phyloP scores from a whole-genome alignment of 1,284 basidiomycete genomes.

The Ustilago tritici region DNA sequence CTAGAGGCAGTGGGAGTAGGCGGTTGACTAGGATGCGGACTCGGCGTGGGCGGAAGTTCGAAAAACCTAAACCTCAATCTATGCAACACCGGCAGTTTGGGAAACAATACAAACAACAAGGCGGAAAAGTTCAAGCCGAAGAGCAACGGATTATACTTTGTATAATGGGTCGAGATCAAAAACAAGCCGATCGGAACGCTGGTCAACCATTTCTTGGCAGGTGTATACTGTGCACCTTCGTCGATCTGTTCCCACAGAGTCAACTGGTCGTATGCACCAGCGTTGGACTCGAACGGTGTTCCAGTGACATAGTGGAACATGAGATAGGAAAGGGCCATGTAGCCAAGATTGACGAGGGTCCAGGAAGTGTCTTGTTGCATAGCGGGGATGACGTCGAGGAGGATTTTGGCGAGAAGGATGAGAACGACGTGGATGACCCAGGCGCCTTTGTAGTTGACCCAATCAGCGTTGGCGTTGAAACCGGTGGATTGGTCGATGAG shows the following conservation, averaged over 20 bases:
- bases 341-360: conserved; percentile 92
- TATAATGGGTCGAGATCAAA: conserved; percentile 97
- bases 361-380: conserved; percentile 94
- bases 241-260: conserved; percentile 99
- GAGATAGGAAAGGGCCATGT: conserved; percentile 92
- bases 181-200: conserved; percentile 93
- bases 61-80: conserved; percentile 56
- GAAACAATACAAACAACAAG: conserved; percentile 86
- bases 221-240: conserved; percentile 96
- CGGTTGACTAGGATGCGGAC: conserved; percentile 52
- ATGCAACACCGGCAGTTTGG: conserved; percentile 85
- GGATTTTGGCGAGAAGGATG: conserved; percentile 87
- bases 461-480: conserved; percentile 90
- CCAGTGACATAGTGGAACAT: conserved; percentile 99
- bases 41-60: conserved; percentile 40
- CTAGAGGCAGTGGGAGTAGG: conserved; percentile 55
- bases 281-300: conserved; percentile 88
- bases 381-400: conserved; percentile 92
- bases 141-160: conserved; percentile 81
- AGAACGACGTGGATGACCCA: conserved; percentile 98
- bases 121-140: conserved; percentile 92
- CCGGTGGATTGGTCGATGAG: conserved; percentile 70
- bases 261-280: conserved; percentile 94
- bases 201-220: conserved; percentile 97
- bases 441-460: conserved; percentile 97